A percentile compares a stretch with the other conserved stretches of the same genome.
phyloP scores from a whole-genome alignment of 2,329 filamentous ascomycete genomes.

The Aspergillus aculeatus region DNA sequence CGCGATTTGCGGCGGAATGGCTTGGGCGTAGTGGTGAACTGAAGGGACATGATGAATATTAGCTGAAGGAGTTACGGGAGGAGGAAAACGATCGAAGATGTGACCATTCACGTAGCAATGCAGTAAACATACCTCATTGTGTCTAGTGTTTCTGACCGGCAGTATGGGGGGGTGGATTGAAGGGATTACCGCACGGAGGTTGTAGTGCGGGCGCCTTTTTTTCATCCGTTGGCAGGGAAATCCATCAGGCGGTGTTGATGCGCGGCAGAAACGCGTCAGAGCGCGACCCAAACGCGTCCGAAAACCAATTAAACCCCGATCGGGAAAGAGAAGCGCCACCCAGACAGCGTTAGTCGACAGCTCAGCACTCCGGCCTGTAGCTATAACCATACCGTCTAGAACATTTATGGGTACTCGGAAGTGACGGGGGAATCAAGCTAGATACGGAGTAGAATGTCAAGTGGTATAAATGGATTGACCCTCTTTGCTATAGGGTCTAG shows the following conservation, averaged over 20 bases:
- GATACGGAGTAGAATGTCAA: too few species aligned
- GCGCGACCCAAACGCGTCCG: slow-evolving; percentile 18
- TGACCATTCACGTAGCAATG: background rate
- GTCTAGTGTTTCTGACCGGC: slow-evolving; percentile 16
- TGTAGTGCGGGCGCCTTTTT: slow-evolving; percentile 14
- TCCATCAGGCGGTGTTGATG: slow-evolving; percentile 18
- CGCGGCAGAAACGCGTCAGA: slow-evolving; percentile 19
- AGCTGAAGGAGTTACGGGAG: background rate
- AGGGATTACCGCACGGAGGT: slow-evolving; percentile 12
- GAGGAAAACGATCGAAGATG: background rate
- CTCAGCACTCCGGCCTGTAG: too few species aligned
- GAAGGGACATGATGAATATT: slow-evolving; percentile 10
- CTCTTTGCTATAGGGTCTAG: background rate
- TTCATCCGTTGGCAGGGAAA: slow-evolving; percentile 17
- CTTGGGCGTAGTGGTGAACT: slow-evolving; percentile 82
- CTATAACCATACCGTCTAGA: too few species aligned
- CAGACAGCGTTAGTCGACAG: background rate
- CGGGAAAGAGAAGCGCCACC: slow-evolving; percentile 20
- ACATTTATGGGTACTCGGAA: too few species aligned
- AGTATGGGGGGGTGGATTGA: slow-evolving; percentile 4
- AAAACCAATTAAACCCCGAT: slow-evolving; percentile 36
- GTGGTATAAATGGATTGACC: too few species aligned
- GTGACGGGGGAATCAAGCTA: too few species aligned
- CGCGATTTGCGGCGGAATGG: slow-evolving; percentile 81
- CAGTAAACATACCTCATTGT: slow-evolving; percentile 31